phyloP scores from a whole-genome alignment of 2,329 filamentous ascomycete genomes.

The Fusarium solani-melongenae region DNA sequence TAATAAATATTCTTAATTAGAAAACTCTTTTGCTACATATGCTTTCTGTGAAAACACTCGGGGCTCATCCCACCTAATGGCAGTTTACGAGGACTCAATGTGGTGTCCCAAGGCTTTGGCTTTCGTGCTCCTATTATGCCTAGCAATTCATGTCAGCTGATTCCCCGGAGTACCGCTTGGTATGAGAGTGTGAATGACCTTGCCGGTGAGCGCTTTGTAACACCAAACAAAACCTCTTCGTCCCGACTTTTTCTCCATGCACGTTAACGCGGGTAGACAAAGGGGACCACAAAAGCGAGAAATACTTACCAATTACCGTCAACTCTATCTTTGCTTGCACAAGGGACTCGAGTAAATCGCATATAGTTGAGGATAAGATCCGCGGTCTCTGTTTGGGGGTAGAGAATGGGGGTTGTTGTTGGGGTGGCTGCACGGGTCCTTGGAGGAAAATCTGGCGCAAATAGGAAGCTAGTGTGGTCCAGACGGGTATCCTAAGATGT shows the following conservation, averaged over 20 bases:
- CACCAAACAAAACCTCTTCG: neutral
- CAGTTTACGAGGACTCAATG: neutral
- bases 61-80: neutral
- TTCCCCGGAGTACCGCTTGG: neutral
- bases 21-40: neutral
- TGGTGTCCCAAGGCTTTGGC: neutral
- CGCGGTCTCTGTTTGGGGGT: conserved; percentile 3
- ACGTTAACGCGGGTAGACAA: neutral
- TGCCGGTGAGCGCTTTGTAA: neutral
- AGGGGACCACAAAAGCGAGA: neutral
- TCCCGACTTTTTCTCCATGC: neutral
- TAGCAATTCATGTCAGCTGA: neutral
- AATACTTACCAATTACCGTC: neutral
- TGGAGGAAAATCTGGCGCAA: conserved; percentile 1
- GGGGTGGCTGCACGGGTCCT: conserved; percentile 11
- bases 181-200: neutral
- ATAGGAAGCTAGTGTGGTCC: neutral
- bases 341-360: neutral
- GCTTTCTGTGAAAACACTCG: neutral
- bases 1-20: neutral
- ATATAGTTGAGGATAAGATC: neutral
- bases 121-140: neutral
- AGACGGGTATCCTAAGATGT: neutral
- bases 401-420: conserved; percentile 13
- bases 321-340: neutral